Evolutionary conservation across 1,284 basidiomycete genomes (phyloP).

Genomic region (Exobasidium rhododendri): DNA sequence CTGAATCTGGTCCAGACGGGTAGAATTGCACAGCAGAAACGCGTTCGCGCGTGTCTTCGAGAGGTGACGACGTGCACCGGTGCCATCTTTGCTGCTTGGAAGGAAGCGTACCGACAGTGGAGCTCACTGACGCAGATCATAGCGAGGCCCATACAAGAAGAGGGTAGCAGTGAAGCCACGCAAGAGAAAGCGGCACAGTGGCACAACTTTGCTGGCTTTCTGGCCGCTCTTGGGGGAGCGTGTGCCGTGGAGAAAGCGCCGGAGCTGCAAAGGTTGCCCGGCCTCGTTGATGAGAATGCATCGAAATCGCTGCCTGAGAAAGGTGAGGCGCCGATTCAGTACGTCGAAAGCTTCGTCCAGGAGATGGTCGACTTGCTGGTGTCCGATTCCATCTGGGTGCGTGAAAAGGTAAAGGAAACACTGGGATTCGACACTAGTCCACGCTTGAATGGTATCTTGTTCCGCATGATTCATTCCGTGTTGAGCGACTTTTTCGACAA

Average conservation of each 20-base stretch:
- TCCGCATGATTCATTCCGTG: slow-evolving; percentile 45
- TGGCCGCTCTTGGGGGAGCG: slow-evolving; percentile 71
- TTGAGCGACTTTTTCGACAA: slow-evolving; percentile 51
- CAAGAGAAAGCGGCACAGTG: slow-evolving; percentile 61
- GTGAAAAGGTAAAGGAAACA: slow-evolving; percentile 51
- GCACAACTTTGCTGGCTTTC: slow-evolving; percentile 79
- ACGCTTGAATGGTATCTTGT: slow-evolving; percentile 40
- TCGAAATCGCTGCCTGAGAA: slow-evolving; percentile 10
- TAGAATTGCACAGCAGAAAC: slow-evolving; percentile 74
- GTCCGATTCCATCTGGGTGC: slow-evolving; percentile 48
- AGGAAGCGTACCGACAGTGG: slow-evolving; percentile 74
- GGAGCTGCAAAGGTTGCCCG: background rate
- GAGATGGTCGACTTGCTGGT: slow-evolving; percentile 52
- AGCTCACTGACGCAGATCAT: slow-evolving; percentile 56
- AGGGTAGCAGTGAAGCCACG: slow-evolving; percentile 56
- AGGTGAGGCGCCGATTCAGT: slow-evolving; percentile 23
- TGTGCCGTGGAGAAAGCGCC: slow-evolving; percentile 55
- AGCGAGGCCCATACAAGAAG: slow-evolving; percentile 59
- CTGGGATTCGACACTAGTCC: slow-evolving; percentile 42
- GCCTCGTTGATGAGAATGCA: background rate
- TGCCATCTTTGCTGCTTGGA: slow-evolving; percentile 72
- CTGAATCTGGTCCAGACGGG: slow-evolving; percentile 54
- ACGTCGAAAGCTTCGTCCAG: slow-evolving; percentile 42
- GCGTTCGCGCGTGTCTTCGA: slow-evolving; percentile 69
- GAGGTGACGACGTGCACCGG: slow-evolving; percentile 65